These are phyloP conservation scores for Jamesozyma rosinii DNA, from an alignment of 805 yeast species.

Conservation along the genomic window DNA sequence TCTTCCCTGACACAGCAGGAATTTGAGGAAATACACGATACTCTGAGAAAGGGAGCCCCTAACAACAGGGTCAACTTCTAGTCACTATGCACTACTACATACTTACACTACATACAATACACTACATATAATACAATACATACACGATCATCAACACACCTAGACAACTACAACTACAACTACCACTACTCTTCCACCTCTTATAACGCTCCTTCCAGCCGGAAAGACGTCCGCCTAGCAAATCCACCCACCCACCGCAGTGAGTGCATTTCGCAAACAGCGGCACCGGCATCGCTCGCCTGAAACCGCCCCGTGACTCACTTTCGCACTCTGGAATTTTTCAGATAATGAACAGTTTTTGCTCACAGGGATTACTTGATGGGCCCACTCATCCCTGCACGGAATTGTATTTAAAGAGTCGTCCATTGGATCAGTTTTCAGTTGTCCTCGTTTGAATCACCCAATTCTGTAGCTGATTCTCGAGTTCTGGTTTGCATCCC, in stretches of 20 bases:
- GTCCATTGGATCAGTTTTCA: too few species aligned
- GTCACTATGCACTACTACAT: too few species aligned
- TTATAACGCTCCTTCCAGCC: background rate
- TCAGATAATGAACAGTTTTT: too few species aligned
- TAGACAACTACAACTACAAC: background rate
- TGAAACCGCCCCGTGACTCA: background rate
- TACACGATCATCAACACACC: background rate
- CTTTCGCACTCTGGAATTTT: background rate
- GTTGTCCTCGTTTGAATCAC: too few species aligned
- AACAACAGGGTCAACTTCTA: slow-evolving; percentile 20
- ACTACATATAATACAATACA: too few species aligned
- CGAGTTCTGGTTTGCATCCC: too few species aligned
- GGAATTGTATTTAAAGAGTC: too few species aligned
- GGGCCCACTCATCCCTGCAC: too few species aligned
- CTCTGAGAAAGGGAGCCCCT: slow-evolving; percentile 22
- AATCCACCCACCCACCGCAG: background rate
- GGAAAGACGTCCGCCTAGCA: background rate
- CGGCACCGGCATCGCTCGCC: background rate
- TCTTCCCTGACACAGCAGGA: slow-evolving; percentile 18
- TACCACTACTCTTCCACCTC: background rate
- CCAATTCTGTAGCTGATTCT: too few species aligned
- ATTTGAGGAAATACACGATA: slow-evolving; percentile 16
- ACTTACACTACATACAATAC: too few species aligned
- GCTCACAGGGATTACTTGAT: too few species aligned
- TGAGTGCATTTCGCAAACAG: too few species aligned